Conservation (phyloP, 2,329 filamentous ascomycete genomes). For the Aureobasidium uvarum region DNA sequence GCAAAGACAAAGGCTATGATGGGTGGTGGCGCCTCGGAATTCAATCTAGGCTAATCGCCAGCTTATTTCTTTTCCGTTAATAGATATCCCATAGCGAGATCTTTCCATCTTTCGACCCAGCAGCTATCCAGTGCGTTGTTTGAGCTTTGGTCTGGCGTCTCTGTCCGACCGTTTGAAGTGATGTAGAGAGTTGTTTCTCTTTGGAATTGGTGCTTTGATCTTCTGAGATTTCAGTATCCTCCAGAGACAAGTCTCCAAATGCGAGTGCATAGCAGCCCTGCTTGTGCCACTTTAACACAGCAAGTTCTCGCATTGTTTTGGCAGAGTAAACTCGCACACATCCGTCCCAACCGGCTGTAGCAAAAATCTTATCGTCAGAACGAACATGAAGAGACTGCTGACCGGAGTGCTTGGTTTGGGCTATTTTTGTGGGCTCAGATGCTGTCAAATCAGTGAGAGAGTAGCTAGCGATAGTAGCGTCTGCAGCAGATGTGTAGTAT, state of each 20-base stretch:
- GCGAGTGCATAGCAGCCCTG: constrained; percentile 79
- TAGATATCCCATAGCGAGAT: constrained; percentile 96
- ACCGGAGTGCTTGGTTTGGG: constrained; percentile 81
- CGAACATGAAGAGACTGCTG: constrained; percentile 79
- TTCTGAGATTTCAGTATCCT: neutral
- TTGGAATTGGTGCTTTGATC: neutral
- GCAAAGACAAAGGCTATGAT: constrained; percentile 52
- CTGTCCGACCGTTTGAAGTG: constrained; percentile 42
- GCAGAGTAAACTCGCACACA: constrained; percentile 76
- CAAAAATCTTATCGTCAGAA: constrained; percentile 77
- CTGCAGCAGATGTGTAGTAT: constrained; percentile 79
- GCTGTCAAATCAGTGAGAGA: constrained; percentile 48
- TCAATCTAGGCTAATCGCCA: constrained; percentile 53
- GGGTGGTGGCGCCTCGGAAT: constrained; percentile 53
- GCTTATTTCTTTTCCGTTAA: constrained; percentile 31
- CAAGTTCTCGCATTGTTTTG: constrained; percentile 80
- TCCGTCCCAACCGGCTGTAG: constrained; percentile 90
- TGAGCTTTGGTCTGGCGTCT: constrained; percentile 63
- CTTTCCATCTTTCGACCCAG: constrained; percentile 91
- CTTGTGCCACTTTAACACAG: constrained; percentile 91
- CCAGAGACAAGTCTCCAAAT: constrained; percentile 56
- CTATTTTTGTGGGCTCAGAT: constrained; percentile 35
- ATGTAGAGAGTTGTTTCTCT: neutral
- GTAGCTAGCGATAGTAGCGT: constrained; percentile 75
- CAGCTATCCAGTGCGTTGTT: constrained; percentile 81